phyloP scores from a whole-genome alignment of 208 protist species.

The Polymyxa betae region DNA sequence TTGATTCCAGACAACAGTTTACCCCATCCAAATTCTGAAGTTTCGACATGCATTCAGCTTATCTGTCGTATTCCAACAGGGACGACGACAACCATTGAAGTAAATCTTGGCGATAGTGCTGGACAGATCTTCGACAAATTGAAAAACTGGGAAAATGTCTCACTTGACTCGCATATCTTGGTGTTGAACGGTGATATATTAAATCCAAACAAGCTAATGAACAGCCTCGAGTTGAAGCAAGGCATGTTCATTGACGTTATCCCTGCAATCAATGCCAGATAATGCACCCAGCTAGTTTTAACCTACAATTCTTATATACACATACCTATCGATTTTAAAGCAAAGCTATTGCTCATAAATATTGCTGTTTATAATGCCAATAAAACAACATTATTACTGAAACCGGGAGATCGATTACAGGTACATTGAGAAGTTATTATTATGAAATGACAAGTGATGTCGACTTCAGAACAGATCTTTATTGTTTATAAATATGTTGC shows the following conservation, averaged over 20 bases:
- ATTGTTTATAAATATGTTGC: neutral
- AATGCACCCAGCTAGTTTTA: no score
- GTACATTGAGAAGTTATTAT: neutral
- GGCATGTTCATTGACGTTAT: neutral
- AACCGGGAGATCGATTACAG: neutral
- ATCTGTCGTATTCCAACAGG: neutral
- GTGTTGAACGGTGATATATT: neutral
- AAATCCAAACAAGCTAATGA: neutral
- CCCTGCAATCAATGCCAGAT: neutral
- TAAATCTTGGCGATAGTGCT: neutral
- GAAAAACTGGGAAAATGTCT: neutral
- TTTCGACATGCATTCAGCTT: neutral
- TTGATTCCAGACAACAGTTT: neutral
- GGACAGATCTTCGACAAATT: neutral
- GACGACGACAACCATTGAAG: neutral
- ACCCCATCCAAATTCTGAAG: neutral
- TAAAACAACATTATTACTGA: neutral
- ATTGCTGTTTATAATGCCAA: neutral
- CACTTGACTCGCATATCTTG: neutral
- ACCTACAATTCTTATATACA: no score
- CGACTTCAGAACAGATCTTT: neutral
- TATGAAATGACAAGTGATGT: neutral
- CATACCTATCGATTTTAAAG: neutral
- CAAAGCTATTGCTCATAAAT: neutral
- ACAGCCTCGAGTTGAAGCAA: neutral